Evolutionary conservation across 805 yeast species (phyloP), one percentile per base, ranked within the genome.

Genomic region (Middelhovenomyces tepae): DNA sequence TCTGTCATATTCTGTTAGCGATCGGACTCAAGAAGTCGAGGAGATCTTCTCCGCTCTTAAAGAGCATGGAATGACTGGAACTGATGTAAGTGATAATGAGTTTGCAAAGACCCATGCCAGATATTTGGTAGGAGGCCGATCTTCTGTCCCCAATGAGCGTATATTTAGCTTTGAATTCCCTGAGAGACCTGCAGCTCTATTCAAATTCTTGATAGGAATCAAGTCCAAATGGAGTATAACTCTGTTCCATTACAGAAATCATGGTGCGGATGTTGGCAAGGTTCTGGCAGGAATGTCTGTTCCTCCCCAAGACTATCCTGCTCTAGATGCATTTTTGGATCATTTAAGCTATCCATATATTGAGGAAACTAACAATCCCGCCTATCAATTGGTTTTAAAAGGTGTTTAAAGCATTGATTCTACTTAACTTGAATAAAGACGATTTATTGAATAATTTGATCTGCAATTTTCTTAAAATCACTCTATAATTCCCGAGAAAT

Each of bases 21-120:
- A 85, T 56, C 76, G 84, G 43, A 74, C 68, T 41, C 67, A 68
- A 46, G 99, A 91, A 53, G 67, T 86, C 28, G 60, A 70, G 6
- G 71, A 71, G 38, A 78, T 91, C 18, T 54, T 76, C 35, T 64
- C 67, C 33, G 68, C 68, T 27, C 64, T 87, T 59, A 67, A 66
- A 32, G 67, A 68, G 21, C 59, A 69, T 1, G 89, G 87, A 10
- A 80, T 82, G 59, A 64, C 65, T 27, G 94, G 86, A 2, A 67
- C 71, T 34, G 97, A 91, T 53, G 78, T 91, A 37, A 81, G 95
- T 11, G 83, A 82, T 38, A 87, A 93, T 54, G 95, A 87, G 54
- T 70, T 91, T 65, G 98, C 98, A 27, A 91, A 91, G 59, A 73
- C 86, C 22, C 99, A 91, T 53, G 96, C 96, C 23, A 73, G 99